These are phyloP conservation scores for Pestalotiopsis sp. DNA, from an alignment of 2,329 filamentous ascomycete genomes.

Conservation along the genomic window DNA sequence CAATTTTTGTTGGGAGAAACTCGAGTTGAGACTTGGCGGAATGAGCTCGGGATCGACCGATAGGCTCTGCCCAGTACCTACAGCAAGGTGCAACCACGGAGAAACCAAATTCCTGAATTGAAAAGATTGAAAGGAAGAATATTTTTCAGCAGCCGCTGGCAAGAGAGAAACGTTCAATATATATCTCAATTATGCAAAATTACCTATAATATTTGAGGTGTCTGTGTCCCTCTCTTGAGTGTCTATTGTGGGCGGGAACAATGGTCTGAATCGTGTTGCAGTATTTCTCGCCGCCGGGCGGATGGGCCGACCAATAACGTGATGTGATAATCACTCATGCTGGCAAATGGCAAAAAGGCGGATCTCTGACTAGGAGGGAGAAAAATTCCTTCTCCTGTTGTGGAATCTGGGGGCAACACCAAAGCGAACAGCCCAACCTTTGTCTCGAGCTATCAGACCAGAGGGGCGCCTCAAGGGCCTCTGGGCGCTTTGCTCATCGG, in stretches of 20 bases:
- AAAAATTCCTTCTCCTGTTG: not conserved
- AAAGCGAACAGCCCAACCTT: not conserved
- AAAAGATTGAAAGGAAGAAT: not conserved
- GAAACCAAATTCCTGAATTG: not conserved
- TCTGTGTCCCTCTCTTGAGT: not conserved
- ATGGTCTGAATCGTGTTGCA: not conserved
- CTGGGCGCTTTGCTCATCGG: not conserved
- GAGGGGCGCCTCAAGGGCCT: not conserved
- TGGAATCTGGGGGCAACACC: not conserved
- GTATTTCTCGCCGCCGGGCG: not conserved
- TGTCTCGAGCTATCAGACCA: not conserved
- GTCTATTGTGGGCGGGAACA: not conserved
- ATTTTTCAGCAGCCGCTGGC: not conserved
- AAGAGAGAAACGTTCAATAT: not conserved
- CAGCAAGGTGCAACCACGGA: not conserved
- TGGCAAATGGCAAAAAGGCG: not conserved
- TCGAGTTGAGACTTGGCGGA: slow-evolving; percentile 5
- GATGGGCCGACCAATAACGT: not conserved
- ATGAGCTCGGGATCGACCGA: slow-evolving; percentile 4
- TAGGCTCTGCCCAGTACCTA: too few relatives aligned
- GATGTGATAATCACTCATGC: not conserved
- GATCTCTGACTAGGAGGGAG: not conserved
- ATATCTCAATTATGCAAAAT: not conserved
- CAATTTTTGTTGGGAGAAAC: slow-evolving; percentile 1
- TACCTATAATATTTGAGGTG: not conserved